Percentiles rank a stretch among this genome's conserved stretches.
phyloP scores from a whole-genome alignment of 1,284 basidiomycete species.

The Fomitopsis palustris region DNA sequence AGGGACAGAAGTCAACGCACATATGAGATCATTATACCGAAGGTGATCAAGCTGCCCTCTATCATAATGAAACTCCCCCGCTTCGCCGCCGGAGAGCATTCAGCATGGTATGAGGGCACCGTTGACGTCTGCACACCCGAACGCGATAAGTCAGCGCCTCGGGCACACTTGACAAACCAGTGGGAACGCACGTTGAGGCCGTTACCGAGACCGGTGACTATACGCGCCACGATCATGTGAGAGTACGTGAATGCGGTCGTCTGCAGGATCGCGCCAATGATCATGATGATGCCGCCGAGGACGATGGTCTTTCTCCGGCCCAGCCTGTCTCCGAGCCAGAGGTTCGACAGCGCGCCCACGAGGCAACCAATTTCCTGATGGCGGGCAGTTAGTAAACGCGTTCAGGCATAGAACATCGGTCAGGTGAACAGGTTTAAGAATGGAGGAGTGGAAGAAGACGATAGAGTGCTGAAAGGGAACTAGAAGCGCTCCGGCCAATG shows the following conservation, averaged over 20 bases:
- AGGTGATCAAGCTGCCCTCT: conserved; percentile 66
- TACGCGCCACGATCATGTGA: conserved; percentile 59
- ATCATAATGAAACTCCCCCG: conserved; percentile 68
- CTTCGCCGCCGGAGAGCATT: conserved; percentile 57
- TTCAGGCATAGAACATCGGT: neutral
- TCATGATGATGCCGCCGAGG: conserved; percentile 54
- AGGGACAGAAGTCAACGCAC: conserved; percentile 22
- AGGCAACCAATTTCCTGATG: conserved; percentile 52
- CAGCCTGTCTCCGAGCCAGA: conserved; percentile 53
- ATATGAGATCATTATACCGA: conserved; percentile 68
- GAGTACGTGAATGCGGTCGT: conserved; percentile 49
- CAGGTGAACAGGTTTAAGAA: neutral
- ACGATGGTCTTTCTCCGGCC: conserved; percentile 51
- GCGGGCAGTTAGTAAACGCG: neutral
- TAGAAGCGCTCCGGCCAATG: neutral
- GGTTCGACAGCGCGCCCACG: conserved; percentile 46
- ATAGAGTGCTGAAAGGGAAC: neutral
- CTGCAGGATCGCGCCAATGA: conserved; percentile 60
- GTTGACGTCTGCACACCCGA: conserved; percentile 55
- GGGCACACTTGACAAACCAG: neutral
- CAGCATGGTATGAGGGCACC: conserved; percentile 62
- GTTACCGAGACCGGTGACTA: conserved; percentile 65
- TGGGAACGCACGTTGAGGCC: conserved; percentile 52
- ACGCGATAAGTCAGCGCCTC: neutral
- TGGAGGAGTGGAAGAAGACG: neutral